Conservation (phyloP, 495 filamentous ascomycete species). For the Podospora sp. region DNA sequence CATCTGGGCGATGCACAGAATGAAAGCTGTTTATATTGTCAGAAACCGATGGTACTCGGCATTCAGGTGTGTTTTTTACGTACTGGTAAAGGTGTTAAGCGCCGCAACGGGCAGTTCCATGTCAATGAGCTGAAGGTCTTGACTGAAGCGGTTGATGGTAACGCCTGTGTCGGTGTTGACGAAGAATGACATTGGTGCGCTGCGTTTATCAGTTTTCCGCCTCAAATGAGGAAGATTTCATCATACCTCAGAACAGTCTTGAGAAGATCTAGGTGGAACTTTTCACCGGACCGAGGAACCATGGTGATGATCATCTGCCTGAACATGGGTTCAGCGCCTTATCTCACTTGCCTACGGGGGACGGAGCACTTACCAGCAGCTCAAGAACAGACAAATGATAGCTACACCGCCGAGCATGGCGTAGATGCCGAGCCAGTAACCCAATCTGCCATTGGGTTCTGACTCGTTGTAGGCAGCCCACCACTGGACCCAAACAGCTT, state of each 20-base stretch:
- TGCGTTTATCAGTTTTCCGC: neutral
- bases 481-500: slow-evolving; percentile 37
- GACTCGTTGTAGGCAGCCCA: slow-evolving; percentile 35
- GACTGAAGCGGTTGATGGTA: slow-evolving; percentile 53
- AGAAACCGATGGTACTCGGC: too few relatives aligned
- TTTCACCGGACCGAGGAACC: slow-evolving; percentile 32
- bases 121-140: slow-evolving; percentile 64
- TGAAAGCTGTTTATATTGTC: slow-evolving; percentile 18
- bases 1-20: slow-evolving; percentile 39
- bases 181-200: slow-evolving; percentile 40
- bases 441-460: slow-evolving; percentile 29
- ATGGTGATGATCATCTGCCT: slow-evolving; percentile 38
- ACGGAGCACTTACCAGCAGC: slow-evolving; percentile 28
- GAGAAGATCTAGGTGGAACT: slow-evolving; percentile 32
- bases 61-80: too few relatives aligned
- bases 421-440: slow-evolving; percentile 37
- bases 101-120: slow-evolving; percentile 52
- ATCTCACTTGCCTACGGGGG: neutral
- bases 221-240: neutral
- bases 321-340: slow-evolving; percentile 4
- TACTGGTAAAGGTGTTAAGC: slow-evolving; percentile 32
- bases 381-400: slow-evolving; percentile 30
- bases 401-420: slow-evolving; percentile 29
- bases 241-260: slow-evolving; percentile 31
- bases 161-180: slow-evolving; percentile 35